phyloP scores from a whole-genome alignment of 441 rosid genomes.

The Mallotus repandus region DNA sequence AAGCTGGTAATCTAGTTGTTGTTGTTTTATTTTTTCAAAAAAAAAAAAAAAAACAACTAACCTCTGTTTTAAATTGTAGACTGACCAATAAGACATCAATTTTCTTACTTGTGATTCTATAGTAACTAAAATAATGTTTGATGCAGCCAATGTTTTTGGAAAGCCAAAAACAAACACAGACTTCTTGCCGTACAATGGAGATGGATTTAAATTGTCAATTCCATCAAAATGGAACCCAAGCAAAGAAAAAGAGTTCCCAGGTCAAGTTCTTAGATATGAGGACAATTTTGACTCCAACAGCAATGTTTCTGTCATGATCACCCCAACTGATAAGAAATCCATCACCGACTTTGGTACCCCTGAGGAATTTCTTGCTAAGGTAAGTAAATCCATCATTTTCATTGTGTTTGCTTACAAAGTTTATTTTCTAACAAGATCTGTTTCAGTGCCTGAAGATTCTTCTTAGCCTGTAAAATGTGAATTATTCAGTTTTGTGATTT shows the following conservation, averaged over 20 bases:
- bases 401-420: too few species aligned
- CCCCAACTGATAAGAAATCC: constrained; percentile 87
- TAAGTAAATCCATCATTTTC: constrained; percentile 9
- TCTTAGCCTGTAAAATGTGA: neutral
- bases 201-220: constrained; percentile 69
- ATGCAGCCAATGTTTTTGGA: constrained; percentile 91
- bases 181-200: constrained; percentile 67
- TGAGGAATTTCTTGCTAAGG: constrained; percentile 76
- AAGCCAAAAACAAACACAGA: constrained; percentile 92
- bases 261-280: constrained; percentile 88
- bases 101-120: neutral
- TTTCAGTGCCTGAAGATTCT: neutral
- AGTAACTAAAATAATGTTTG: neutral
- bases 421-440: neutral
- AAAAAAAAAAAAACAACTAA: too few species aligned
- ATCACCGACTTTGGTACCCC: constrained; percentile 88
- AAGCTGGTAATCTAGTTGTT: constrained; percentile 54
- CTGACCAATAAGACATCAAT: too few species aligned
- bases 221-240: constrained; percentile 98
- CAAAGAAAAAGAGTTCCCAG: constrained; percentile 86
- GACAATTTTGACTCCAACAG: constrained; percentile 87
- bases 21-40: too few species aligned
- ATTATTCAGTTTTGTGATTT: too few species aligned
- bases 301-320: constrained; percentile 66
- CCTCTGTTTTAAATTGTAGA: too few species aligned